Percentiles rank a stretch among this genome's conserved stretches.
Conservation (phyloP, 768 basidiomycete genomes). For the Xerocomus potaroensis region DNA sequence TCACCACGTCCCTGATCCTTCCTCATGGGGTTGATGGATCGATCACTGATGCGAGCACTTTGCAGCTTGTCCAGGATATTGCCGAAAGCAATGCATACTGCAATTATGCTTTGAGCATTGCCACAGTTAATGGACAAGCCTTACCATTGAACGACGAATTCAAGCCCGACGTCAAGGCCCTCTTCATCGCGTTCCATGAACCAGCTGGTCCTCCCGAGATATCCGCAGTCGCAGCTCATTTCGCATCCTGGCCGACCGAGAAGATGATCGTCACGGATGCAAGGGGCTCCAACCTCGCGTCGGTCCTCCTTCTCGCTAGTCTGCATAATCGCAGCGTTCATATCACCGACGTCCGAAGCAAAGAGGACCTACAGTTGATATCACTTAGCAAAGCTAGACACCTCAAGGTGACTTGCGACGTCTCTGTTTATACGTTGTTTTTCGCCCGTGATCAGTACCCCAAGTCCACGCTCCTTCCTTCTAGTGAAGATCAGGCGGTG, state of each 20-base stretch:
- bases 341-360: slow-evolving; percentile 81
- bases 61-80: slow-evolving; percentile 67
- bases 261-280: slow-evolving; percentile 96
- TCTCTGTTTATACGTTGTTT: slow-evolving; percentile 88
- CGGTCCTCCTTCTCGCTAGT: slow-evolving; percentile 89
- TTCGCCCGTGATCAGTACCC: slow-evolving; percentile 77
- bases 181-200: slow-evolving; percentile 78
- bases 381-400: slow-evolving; percentile 91
- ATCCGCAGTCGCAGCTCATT: slow-evolving; percentile 78
- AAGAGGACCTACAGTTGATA: slow-evolving; percentile 87
- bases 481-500: slow-evolving; percentile 68
- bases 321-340: slow-evolving; percentile 87
- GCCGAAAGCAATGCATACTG: slow-evolving; percentile 66
- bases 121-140: slow-evolving; percentile 68
- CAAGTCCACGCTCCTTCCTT: slow-evolving; percentile 59
- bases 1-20: slow-evolving; percentile 78
- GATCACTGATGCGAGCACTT: slow-evolving; percentile 62
- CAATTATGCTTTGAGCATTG: slow-evolving; percentile 82
- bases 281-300: slow-evolving; percentile 86
- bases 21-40: slow-evolving; percentile 60
- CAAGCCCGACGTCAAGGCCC: slow-evolving; percentile 72
- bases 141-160: slow-evolving; percentile 66
- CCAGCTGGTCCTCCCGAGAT: slow-evolving; percentile 50
- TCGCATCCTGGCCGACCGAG: slow-evolving; percentile 84
- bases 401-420: slow-evolving; percentile 94